Evolutionary conservation across 1,284 basidiomycete genomes (phyloP).

Genomic region (Heterobasidion parviporum): DNA sequence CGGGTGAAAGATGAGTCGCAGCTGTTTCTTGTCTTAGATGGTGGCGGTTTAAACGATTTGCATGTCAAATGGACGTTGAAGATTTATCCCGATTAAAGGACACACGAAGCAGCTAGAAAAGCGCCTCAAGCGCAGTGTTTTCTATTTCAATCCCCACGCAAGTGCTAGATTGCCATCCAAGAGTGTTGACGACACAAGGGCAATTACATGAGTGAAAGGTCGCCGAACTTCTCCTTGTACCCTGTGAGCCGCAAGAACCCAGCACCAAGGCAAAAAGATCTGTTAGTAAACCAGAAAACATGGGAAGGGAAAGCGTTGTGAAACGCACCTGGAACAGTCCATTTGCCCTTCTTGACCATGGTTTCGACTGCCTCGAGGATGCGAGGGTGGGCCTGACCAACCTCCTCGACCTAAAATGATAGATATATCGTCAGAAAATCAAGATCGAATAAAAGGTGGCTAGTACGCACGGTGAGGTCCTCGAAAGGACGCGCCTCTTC

Average conservation of each 20-base stretch:
- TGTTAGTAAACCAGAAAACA: not conserved
- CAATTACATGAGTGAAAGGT: slow-evolving; percentile 79
- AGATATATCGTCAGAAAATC: not conserved
- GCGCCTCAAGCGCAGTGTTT: slow-evolving; percentile 5
- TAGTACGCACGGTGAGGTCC: slow-evolving; percentile 75
- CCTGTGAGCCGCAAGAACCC: slow-evolving; percentile 29
- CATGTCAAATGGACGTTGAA: no score
- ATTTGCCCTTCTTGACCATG: slow-evolving; percentile 99
- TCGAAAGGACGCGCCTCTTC: slow-evolving; percentile 97
- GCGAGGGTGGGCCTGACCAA: slow-evolving; percentile 89
- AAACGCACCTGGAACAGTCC: slow-evolving; percentile 66
- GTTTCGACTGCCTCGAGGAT: slow-evolving; percentile 90
- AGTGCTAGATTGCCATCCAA: not conserved
- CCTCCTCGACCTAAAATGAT: slow-evolving; percentile 68
- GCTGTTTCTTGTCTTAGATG: no score
- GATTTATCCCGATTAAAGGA: no score
- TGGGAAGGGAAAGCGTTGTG: slow-evolving; percentile 35
- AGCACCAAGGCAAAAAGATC: slow-evolving; percentile 7
- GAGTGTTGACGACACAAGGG: not conserved
- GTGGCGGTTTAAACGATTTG: no score
- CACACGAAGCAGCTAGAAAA: not conserved
- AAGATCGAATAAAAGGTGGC: slow-evolving; percentile 1
- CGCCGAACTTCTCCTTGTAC: slow-evolving; percentile 92
- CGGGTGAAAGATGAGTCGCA: no score
- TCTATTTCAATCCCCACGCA: slow-evolving; percentile 5